These are phyloP conservation scores for Ceratobasidium sp. DNA, from an alignment of 1,284 basidiomycete genomes.

Conservation along the genomic window DNA sequence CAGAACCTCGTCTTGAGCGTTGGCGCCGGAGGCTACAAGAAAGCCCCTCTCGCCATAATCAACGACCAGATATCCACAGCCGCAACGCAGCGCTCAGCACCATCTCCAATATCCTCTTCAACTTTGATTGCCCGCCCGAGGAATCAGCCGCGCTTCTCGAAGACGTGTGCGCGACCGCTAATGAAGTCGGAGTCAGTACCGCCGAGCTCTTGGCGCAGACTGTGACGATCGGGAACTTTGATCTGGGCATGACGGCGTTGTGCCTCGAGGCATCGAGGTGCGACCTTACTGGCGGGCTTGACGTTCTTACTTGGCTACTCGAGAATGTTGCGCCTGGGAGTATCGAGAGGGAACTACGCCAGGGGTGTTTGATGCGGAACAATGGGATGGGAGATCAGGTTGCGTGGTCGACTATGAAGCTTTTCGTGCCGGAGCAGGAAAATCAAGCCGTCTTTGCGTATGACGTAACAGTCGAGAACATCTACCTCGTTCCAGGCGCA, in stretches of 20 bases:
- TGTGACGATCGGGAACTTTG: conserved; percentile 23
- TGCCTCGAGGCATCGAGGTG: conserved; percentile 31
- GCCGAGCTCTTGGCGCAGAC: conserved; percentile 6
- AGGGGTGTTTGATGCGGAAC: conserved; percentile 25
- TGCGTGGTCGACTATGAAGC: conserved; percentile 28
- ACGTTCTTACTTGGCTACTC: conserved; percentile 20
- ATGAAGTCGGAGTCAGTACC: conserved; percentile 21
- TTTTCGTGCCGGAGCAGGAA: conserved; percentile 22
- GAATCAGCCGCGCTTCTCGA: conserved; percentile 12
- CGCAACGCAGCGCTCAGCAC: conserved; percentile 17
- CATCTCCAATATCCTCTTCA: conserved; percentile 35
- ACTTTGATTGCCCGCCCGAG: conserved; percentile 20
- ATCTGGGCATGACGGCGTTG: conserved; percentile 28
- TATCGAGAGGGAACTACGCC: conserved; percentile 14
- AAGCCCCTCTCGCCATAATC: background rate
- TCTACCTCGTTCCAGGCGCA: background rate
- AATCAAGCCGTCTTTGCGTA: conserved; percentile 22
- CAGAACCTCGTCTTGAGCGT: background rate
- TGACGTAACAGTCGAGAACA: conserved; percentile 14
- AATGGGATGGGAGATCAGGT: conserved; percentile 36
- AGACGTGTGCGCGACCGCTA: conserved; percentile 30
- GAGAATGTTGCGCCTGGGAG: background rate
- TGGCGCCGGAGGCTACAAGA: conserved; percentile 5
- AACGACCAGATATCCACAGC: conserved; percentile 12
- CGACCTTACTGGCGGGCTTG: background rate